phyloP scores from a whole-genome alignment of 306 rosid species.

The Quercus engelmannii region DNA sequence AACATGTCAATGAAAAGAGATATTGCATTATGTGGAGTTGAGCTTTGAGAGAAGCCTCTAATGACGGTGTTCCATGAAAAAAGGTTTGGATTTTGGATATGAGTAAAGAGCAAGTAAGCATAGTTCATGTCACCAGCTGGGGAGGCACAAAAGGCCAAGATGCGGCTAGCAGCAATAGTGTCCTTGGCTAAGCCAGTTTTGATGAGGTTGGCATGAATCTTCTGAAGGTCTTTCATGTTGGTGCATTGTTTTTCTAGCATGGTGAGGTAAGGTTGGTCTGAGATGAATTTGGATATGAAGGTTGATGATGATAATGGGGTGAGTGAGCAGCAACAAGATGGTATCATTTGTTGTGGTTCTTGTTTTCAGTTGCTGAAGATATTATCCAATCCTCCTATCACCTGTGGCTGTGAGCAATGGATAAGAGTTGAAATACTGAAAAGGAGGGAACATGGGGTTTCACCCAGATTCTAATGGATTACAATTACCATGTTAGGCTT shows the following conservation, averaged over 20 bases:
- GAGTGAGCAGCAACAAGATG: slow-evolving; percentile 30
- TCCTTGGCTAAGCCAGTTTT: slow-evolving; percentile 61
- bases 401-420: background rate
- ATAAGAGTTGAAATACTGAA: background rate
- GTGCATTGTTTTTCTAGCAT: slow-evolving; percentile 64
- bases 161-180: slow-evolving; percentile 53
- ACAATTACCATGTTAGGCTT: no score
- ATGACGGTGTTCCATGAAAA: slow-evolving; percentile 80
- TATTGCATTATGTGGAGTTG: slow-evolving; percentile 51
- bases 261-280: slow-evolving; percentile 56
- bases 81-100: slow-evolving; percentile 48
- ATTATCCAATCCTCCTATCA: background rate
- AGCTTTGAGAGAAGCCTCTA: slow-evolving; percentile 74
- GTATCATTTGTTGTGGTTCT: slow-evolving; percentile 22
- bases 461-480: background rate
- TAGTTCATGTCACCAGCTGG: slow-evolving; percentile 64
- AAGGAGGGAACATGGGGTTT: background rate
- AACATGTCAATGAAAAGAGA: slow-evolving; percentile 77
- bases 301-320: slow-evolving; percentile 39
- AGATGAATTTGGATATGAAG: slow-evolving; percentile 64
- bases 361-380: background rate
- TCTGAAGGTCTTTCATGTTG: slow-evolving; percentile 70
- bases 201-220: slow-evolving; percentile 58
- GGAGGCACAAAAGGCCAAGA: slow-evolving; percentile 66
- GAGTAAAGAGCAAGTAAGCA: slow-evolving; percentile 55